phyloP scores from a whole-genome alignment of 2,329 filamentous ascomycete genomes.

The Orbilia blumenaviensis region DNA sequence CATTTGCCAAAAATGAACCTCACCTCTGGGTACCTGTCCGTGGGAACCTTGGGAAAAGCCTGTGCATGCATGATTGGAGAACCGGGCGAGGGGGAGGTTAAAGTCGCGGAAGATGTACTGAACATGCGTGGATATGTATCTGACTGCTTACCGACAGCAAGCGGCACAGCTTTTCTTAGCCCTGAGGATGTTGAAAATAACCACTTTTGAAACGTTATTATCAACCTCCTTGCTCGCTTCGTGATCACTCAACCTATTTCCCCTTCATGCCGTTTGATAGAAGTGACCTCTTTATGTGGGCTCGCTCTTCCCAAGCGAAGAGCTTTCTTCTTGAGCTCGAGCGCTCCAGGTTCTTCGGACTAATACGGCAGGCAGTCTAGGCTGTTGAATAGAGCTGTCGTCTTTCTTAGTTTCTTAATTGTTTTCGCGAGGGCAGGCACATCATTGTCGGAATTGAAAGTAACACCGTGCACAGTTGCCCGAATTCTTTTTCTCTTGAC shows the following conservation, averaged over 20 bases:
- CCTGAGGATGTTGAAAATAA: slow-evolving; percentile 42
- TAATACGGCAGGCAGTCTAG: slow-evolving; percentile 47
- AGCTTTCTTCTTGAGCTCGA: slow-evolving; percentile 12
- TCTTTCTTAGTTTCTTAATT: background rate
- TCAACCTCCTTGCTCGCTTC: slow-evolving; percentile 40
- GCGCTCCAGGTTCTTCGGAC: slow-evolving; percentile 36
- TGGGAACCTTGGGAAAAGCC: slow-evolving; percentile 47
- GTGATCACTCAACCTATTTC: slow-evolving; percentile 47
- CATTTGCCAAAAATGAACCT: slow-evolving; percentile 54
- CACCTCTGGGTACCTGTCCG: slow-evolving; percentile 47
- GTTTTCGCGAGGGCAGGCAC: background rate
- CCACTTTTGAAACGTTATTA: slow-evolving; percentile 49
- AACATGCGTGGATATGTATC: slow-evolving; percentile 14
- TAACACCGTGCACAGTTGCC: slow-evolving; percentile 48
- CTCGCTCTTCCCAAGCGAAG: slow-evolving; percentile 33
- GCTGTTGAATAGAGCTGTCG: background rate
- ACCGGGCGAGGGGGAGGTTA: slow-evolving; percentile 30
- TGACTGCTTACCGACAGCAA: slow-evolving; percentile 32
- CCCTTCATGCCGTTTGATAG: background rate
- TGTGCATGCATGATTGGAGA: slow-evolving; percentile 42
- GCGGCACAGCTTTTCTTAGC: slow-evolving; percentile 50
- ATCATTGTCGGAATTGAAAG: slow-evolving; percentile 19
- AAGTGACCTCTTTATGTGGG: slow-evolving; percentile 2
- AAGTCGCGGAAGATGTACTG: background rate
- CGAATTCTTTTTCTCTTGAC: slow-evolving; percentile 6